Evolutionary conservation across 2,329 filamentous ascomycete species (phyloP).

Genomic region (Colletotrichum horii): DNA sequence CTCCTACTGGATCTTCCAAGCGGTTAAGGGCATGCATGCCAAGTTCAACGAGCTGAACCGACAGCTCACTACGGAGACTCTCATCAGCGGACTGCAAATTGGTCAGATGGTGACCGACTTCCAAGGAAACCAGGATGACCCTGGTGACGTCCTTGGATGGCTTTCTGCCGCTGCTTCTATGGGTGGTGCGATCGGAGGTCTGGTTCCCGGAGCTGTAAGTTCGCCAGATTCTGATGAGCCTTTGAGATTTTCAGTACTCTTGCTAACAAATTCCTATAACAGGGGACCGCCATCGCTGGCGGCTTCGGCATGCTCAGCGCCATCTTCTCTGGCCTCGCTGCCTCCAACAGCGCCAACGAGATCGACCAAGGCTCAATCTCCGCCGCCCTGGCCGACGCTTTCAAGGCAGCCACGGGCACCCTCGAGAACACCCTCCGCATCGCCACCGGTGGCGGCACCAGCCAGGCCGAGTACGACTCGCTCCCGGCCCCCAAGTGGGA

Average conservation of each 20-base stretch:
- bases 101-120: conserved; percentile 6
- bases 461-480: background rate
- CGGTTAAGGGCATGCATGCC: conserved; percentile 14
- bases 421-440: background rate
- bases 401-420: background rate
- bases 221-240: background rate
- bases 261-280: background rate
- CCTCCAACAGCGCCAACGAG: background rate
- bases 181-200: background rate
- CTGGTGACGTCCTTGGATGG: background rate
- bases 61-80: background rate
- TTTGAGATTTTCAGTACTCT: background rate
- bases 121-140: background rate
- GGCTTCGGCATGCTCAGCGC: background rate
- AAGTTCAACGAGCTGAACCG: conserved; percentile 12
- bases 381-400: background rate
- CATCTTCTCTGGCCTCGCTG: background rate
- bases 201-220: background rate
- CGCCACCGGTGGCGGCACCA: background rate
- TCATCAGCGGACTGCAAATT: conserved; percentile 6
- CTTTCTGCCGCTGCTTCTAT: conserved; percentile 1
- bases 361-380: conserved; percentile 2
- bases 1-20: conserved; percentile 16
- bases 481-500: conserved; percentile 9
- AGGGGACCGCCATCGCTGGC: background rate